These are phyloP conservation scores for Stereocaulon alpinum DNA, from an alignment of 495 filamentous ascomycete genomes.

Conservation along the genomic window DNA sequence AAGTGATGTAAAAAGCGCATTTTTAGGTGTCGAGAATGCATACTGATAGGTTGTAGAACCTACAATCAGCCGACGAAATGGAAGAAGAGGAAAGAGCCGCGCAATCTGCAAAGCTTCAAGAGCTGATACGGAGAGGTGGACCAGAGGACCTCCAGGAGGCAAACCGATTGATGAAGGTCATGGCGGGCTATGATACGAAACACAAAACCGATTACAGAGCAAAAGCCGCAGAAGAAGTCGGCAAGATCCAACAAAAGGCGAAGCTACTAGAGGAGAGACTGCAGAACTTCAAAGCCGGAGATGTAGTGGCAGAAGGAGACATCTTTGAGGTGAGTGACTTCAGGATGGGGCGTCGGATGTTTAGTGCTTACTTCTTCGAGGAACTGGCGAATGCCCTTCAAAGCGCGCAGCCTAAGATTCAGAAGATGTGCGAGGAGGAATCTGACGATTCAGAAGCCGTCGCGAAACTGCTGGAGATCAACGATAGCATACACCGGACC, in stretches of 20 bases:
- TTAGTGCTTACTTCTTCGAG: constrained; percentile 26
- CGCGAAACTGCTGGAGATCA: constrained; percentile 89
- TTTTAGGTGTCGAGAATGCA: background rate
- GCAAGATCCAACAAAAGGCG: constrained; percentile 86
- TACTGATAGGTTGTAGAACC: constrained; percentile 51
- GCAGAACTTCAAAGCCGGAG: constrained; percentile 70
- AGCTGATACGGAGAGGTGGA: constrained; percentile 83
- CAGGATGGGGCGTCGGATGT: background rate
- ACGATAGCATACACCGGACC: constrained; percentile 95
- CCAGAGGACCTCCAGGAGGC: constrained; percentile 93
- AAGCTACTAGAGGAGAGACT: constrained; percentile 86
- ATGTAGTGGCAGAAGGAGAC: constrained; percentile 77
- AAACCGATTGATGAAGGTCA: constrained; percentile 95
- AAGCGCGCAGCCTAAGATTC: constrained; percentile 95
- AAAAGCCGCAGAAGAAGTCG: constrained; percentile 91
- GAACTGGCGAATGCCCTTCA: constrained; percentile 86
- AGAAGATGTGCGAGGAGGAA: constrained; percentile 98
- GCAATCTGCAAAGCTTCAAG: constrained; percentile 93
- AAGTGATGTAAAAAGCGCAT: constrained; percentile 64
- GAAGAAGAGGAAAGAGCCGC: constrained; percentile 91
- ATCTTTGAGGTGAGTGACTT: constrained; percentile 65
- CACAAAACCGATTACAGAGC: constrained; percentile 96
- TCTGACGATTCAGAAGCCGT: constrained; percentile 94
- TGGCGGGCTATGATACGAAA: constrained; percentile 92
- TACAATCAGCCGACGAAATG: constrained; percentile 97